Evolutionary conservation across 1,139 yeast genomes (phyloP), one percentile per base, ranked within the genome.

Genomic region (Sugiyamaella neomexicana): DNA sequence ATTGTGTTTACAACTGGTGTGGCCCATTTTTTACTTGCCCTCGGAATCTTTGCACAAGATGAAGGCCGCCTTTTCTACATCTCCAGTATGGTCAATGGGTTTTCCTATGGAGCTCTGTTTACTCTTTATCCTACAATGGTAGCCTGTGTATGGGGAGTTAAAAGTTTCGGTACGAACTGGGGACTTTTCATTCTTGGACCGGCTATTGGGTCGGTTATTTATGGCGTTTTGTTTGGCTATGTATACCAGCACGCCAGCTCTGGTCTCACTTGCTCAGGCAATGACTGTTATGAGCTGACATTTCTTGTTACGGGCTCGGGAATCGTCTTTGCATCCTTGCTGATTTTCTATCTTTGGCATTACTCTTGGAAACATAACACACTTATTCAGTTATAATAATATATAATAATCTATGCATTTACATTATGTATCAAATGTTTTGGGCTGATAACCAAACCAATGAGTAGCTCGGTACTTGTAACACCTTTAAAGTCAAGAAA

Each of bases 131-230:
- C 99, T 5, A 86, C 96, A 0, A 75, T 90, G 7, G 83, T 88
- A 2, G 85, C 96, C 1, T 76, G 84, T 2, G 80, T 87, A 1
- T 93, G 97, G 97, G 97, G 98, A 0, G 81, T 88, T 37, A 91
- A 87, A 54, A 80, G 89, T 50, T 83, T 93, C 68, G 98, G 98
- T 0, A 86, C 96, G 1, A 86, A 95, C 1, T 93, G 97, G 91
- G 98, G 98, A 2, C 76, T 88, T 31, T 87, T 89, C 65, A 83
- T 91, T 81, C 77, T 89, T 34, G 96, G 96, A 0, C 97, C 98
- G 0, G 97, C 98, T 0, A 62, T 89, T 2, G 97, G 97, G 1
- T 79, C 95, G 0, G 77, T 88, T 5, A 61, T 80, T 1, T 89
- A 80, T 65, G 93, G 96, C 1, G 66, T 87, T 55, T 62, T 84